These are phyloP conservation scores for Thermoascus crustaceus DNA, from an alignment of 2,329 filamentous ascomycete species.

Conservation along the genomic window DNA sequence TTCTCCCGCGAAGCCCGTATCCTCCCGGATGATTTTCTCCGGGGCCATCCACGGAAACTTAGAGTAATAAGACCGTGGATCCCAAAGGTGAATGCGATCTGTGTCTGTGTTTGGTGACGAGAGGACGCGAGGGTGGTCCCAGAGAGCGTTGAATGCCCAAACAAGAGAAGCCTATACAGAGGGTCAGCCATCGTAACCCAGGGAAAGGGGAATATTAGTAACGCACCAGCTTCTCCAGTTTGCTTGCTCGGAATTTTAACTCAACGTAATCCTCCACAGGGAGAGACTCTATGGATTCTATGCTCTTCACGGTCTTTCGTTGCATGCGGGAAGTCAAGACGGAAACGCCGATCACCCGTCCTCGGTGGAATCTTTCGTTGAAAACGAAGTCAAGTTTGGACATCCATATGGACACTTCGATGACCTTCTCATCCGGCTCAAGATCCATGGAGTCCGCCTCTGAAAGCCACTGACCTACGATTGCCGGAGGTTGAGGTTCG, in stretches of 20 bases:
- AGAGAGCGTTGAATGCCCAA: constrained; percentile 3
- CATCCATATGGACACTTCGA: constrained; percentile 2
- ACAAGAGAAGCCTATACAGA: constrained; percentile 1
- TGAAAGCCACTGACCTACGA: constrained; percentile 5
- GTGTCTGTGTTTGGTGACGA: neutral
- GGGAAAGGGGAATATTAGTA: neutral
- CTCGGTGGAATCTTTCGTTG: neutral
- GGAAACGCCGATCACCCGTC: constrained; percentile 3
- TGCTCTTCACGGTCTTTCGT: neutral
- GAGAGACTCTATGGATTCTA: neutral
- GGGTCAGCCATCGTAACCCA: neutral
- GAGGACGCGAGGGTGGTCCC: constrained; percentile 4
- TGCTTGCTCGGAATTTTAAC: constrained; percentile 4
- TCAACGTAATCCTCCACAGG: neutral
- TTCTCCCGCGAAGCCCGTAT: neutral
- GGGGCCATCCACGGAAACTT: constrained; percentile 1
- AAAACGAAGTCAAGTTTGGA: constrained; percentile 1
- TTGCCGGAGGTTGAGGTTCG: neutral
- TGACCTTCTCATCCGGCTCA: constrained; percentile 1
- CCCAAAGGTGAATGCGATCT: neutral
- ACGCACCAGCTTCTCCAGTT: constrained; percentile 4
- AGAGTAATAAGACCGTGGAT: neutral
- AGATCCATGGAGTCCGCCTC: constrained; percentile 2
- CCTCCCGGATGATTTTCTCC: constrained; percentile 5
- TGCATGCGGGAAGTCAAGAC: constrained; percentile 2